A percentile compares a stretch with the other conserved stretches of the same genome.
These are phyloP conservation scores for Rhytidhysteron rufulum DNA, from an alignment of 2,329 filamentous ascomycete genomes.

Conservation along the genomic window DNA sequence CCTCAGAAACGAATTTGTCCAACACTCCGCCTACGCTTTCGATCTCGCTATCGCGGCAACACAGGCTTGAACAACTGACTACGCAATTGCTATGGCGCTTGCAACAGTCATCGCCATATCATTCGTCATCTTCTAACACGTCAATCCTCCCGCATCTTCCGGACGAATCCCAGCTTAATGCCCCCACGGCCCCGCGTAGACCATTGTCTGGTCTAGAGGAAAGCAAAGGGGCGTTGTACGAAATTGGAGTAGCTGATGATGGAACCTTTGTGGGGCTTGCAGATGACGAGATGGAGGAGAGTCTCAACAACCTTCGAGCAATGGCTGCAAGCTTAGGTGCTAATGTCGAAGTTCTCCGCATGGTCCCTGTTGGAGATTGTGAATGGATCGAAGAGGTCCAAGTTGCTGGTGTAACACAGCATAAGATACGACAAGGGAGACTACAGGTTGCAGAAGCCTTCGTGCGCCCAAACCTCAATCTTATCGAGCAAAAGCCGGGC, in stretches of 20 bases:
- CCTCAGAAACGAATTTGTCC: conserved; percentile 25
- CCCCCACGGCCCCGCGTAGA: conserved; percentile 50
- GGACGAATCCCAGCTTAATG: conserved; percentile 61
- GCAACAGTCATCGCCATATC: conserved; percentile 90
- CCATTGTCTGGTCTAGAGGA: conserved; percentile 78
- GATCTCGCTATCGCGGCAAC: conserved; percentile 70
- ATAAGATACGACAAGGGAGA: conserved; percentile 37
- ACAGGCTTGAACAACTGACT: conserved; percentile 83
- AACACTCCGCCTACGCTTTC: conserved; percentile 41
- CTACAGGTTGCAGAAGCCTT: conserved; percentile 89
- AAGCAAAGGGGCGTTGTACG: conserved; percentile 88
- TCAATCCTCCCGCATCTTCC: conserved; percentile 73
- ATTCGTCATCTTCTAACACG: conserved; percentile 73
- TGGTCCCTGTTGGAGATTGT: conserved; percentile 80
- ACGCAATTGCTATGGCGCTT: conserved; percentile 93
- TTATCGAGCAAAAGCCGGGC: conserved; percentile 12
- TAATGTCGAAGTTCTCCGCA: conserved; percentile 73
- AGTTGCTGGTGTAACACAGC: conserved; percentile 8
- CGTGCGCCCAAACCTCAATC: conserved; percentile 60
- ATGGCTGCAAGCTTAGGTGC: conserved; percentile 95
- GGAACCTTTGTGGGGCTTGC: conserved; percentile 85
- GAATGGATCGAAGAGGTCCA: conserved; percentile 61
- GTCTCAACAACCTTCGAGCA: conserved; percentile 73
- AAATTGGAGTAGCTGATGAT: conserved; percentile 94
- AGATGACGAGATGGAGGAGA: conserved; percentile 89